Base-by-base conservation (phyloP, 371 early-diverging fungal species). In the Zychaea mexicana region DNA sequence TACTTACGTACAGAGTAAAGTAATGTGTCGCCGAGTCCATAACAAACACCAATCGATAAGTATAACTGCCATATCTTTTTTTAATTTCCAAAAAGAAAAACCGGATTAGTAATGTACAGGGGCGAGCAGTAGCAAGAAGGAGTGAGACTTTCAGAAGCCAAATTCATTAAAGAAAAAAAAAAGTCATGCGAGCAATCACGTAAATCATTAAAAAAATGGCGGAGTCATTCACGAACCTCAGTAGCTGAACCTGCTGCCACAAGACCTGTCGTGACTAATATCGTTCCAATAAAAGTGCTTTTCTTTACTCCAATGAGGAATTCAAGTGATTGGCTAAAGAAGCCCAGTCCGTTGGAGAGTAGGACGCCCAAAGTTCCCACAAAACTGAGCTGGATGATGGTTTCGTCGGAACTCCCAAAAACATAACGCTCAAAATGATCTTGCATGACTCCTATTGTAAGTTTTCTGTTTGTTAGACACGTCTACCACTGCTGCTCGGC, bases 361-460 rank as follows among this genome's bases (percentile, higher is more conserved):
- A 63, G 32, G n/a, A 53, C 42, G 28, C 30, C 57, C 52, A 62
- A 46, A 0, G 57, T 56, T 13, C 57, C 57, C 2, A 63, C 57
- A 47, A 56, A 63, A 36, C 57, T 56, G 27, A 63, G 56, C 32
- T 55, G 30, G 2, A 63, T 28, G 3, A 46, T 56, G 42, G 32
- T 42, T 6, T 22, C 28, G 26, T 52, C 26, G 5, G 19, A 39
- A 10, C 30, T 32, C 5, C 54, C 54, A 45, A 63, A 63, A 22
- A 63, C 45, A 55, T 63, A 32, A 22, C 57, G 57, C 28, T 63
- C 47, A 31, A 55, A 63, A 26, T 42, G 54, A 57, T 63, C 56
- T 54, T 63, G 63, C 63, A 63, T 63, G 21, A 63, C 63, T n/a
- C 63, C 63, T 63, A 38, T 3, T 42, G n/a, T 42, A 12, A 12